Percentiles rank a stretch among this genome's conserved stretches.
These are phyloP conservation scores for Aphanomyces euteiches DNA, from an alignment of 352 stramenopile genomes.

Conservation along the genomic window DNA sequence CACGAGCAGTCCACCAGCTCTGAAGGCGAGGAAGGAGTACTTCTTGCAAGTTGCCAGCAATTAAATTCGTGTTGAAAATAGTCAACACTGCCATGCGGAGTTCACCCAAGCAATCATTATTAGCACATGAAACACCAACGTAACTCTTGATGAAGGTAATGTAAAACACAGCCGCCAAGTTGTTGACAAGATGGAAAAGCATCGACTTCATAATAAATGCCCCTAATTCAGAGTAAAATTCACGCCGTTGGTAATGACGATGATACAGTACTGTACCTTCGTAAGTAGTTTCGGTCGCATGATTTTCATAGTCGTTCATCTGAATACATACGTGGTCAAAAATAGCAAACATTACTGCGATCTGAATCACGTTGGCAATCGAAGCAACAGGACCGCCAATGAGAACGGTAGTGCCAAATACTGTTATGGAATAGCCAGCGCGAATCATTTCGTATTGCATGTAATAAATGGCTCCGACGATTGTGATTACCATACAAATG, in stretches of 20 bases:
- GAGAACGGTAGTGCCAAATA: constrained; percentile 52
- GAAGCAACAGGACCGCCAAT: constrained; percentile 68
- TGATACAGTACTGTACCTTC: constrained; percentile 81
- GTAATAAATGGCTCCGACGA: constrained; percentile 76
- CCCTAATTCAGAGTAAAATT: constrained; percentile 38
- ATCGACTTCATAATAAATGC: constrained; percentile 92
- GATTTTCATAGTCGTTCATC: constrained; percentile 92
- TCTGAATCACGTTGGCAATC: constrained; percentile 71
- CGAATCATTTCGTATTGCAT: constrained; percentile 72
- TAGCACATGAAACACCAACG: constrained; percentile 53
- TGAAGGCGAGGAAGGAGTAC: constrained; percentile 59
- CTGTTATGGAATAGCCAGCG: constrained; percentile 48
- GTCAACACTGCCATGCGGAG: constrained; percentile 88
- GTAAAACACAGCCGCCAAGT: constrained; percentile 93
- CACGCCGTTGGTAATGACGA: background rate
- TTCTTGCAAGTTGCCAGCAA: constrained; percentile 70
- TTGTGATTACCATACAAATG: constrained; percentile 67
- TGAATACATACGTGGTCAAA: constrained; percentile 85
- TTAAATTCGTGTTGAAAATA: constrained; percentile 85
- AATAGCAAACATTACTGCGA: constrained; percentile 88
- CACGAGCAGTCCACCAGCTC: constrained; percentile 42
- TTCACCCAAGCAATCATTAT: constrained; percentile 79
- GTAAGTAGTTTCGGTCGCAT: constrained; percentile 83
- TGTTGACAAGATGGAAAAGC: constrained; percentile 95
- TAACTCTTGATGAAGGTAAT: constrained; percentile 87